Conservation (phyloP, 768 basidiomycete species). For the Suillus hirtellus region DNA sequence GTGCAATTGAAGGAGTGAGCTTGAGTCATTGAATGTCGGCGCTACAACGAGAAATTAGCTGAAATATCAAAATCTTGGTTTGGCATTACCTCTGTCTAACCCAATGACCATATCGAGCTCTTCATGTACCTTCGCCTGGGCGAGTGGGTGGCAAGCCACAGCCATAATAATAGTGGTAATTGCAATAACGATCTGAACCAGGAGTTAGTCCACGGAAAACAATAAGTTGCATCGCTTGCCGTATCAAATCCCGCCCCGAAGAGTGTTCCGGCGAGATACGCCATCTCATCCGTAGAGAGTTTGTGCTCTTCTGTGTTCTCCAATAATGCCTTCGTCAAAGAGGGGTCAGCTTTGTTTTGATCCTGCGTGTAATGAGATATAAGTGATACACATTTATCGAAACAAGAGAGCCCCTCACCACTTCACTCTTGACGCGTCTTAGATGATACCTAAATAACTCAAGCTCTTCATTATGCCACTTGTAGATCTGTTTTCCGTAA, state of each 20-base stretch:
- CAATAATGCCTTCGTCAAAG: constrained; percentile 54
- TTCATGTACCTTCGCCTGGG: too few relatives aligned
- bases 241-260: neutral
- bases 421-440: constrained; percentile 40
- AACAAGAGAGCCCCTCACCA: constrained; percentile 30
- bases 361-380: constrained; percentile 8
- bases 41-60: neutral
- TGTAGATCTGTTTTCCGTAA: constrained; percentile 51
- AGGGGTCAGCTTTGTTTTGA: constrained; percentile 13
- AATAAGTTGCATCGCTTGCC: too few relatives aligned
- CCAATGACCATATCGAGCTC: too few relatives aligned
- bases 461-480: constrained; percentile 53
- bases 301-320: constrained; percentile 49
- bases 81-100: neutral
- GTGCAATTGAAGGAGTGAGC: constrained; percentile 9
- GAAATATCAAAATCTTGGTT: neutral
- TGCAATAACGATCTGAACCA: too few relatives aligned
- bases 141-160: too few relatives aligned
- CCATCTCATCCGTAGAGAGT: constrained; percentile 28
- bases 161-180: too few relatives aligned
- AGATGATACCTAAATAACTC: constrained; percentile 47
- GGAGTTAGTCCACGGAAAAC: too few relatives aligned
- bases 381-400: neutral
- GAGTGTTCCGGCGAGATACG: neutral
- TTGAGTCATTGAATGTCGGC: neutral